Evolutionary conservation across 257 asterid species (phyloP).

Genomic region (Echites panduratus): DNA sequence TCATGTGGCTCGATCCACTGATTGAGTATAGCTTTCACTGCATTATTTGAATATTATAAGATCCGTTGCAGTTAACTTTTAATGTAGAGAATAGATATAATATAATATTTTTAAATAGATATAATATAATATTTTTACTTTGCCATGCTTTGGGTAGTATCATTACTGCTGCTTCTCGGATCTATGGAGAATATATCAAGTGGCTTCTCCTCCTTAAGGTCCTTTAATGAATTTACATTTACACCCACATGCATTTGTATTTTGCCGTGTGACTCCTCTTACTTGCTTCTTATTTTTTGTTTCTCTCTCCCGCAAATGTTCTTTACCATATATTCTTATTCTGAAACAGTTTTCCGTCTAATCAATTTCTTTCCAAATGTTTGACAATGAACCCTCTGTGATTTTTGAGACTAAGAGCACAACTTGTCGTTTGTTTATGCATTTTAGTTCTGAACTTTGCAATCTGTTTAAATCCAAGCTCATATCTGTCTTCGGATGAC

Average conservation of each 20-base stretch:
- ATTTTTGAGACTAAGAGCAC: not conserved
- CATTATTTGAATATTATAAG: not conserved
- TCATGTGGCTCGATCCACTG: conserved; percentile 11
- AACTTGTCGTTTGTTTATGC: not conserved
- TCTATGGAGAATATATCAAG: not conserved
- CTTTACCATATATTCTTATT: not conserved
- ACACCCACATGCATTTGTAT: not conserved
- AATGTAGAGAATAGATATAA: not conserved
- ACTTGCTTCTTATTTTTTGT: not conserved
- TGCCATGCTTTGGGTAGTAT: not conserved
- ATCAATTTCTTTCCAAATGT: not conserved
- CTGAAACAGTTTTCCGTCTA: no score
- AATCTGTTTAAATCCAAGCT: no score
- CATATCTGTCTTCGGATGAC: not conserved
- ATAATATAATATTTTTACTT: not conserved
- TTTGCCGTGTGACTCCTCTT: not conserved
- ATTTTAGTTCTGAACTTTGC: not conserved
- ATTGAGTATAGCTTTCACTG: not conserved
- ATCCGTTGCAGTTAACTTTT: not conserved
- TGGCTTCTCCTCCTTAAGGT: not conserved
- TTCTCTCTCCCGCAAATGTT: not conserved
- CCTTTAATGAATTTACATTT: not conserved
- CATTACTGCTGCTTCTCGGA: not conserved
- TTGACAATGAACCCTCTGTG: not conserved
- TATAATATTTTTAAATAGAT: no score